Evolutionary conservation across 495 filamentous ascomycete genomes (phyloP), one percentile per base, ranked within the genome.

Genomic region (Aspergillus sparsus): DNA sequence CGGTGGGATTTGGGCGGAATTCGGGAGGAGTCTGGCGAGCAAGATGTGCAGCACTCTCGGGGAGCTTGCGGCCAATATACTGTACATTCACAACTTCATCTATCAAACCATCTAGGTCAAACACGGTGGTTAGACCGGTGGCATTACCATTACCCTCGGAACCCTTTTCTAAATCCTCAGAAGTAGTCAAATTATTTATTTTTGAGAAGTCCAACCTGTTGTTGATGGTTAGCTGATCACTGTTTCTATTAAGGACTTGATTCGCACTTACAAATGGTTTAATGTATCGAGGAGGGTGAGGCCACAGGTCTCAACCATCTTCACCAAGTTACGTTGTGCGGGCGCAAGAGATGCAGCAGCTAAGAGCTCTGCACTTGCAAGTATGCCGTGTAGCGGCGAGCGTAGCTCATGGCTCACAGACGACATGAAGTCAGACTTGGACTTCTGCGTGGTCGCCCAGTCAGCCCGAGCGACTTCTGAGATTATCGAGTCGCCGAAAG

Each of bases 341-440:
- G 66, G 64, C 46, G 82, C 74, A n/a, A 82, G 68, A 7, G 47
- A n/a, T 7, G 51, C 35, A 12, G 56, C 27, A 18, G 82, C 74
- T 9, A 92, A 65, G 44, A 92, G 76, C 67, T 91, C 87, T 3
- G 82, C 78, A 63, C 80, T 83, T 0, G 83, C 84, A 1, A 89
- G 65, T 33, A 89, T 86, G 3, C 87, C 87, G 61, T 90, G 86
- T 9, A 92, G 69, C 1, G 89, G 89, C 0, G 82, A 87, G 2
- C 89, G 81, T 32, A 91, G 73, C 62, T 92, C 89, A 62, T 92
- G 89, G 33, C 84, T 88, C 18, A 92, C 82, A 15, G 83, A 88
- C 0, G 85, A 85, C 36, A 91, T 85, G 61, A 91, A 88, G 51
- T 87, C 87, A 3, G 83, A 81, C 62, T 92, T 91, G 41, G 81